These are phyloP conservation scores for Nothomitra cinnamomea DNA, from an alignment of 2,329 filamentous ascomycete species.

Conservation along the genomic window DNA sequence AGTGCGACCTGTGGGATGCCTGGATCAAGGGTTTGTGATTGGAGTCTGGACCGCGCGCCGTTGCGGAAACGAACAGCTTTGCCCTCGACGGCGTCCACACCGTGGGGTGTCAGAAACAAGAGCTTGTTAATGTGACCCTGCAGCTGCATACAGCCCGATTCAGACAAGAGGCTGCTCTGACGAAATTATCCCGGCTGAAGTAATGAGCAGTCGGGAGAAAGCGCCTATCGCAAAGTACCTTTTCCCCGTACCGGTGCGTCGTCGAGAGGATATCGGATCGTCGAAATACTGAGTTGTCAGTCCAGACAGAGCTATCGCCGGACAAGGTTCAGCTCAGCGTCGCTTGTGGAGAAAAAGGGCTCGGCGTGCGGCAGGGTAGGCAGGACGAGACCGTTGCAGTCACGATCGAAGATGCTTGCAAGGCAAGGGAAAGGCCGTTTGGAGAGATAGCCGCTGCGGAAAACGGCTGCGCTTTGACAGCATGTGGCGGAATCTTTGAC, in stretches of 20 bases:
- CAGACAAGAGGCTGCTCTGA: background rate
- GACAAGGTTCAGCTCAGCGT: too few relatives aligned
- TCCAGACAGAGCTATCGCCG: too few relatives aligned
- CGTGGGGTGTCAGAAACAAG: background rate
- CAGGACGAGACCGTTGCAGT: conserved; percentile 1
- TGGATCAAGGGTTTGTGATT: background rate
- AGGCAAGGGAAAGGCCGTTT: background rate
- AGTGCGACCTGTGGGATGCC: conserved; percentile 1
- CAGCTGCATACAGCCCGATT: background rate
- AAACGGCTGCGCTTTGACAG: background rate
- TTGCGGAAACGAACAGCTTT: background rate
- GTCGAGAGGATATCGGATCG: too few relatives aligned
- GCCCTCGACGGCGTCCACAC: background rate
- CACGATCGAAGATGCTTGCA: background rate
- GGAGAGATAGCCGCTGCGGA: background rate
- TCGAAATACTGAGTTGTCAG: too few relatives aligned
- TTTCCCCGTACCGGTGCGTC: too few relatives aligned
- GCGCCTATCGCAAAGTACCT: too few relatives aligned
- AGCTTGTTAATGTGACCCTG: background rate
- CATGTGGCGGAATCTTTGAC: background rate
- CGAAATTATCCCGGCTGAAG: background rate
- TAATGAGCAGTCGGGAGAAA: background rate
- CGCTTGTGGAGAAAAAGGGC: too few relatives aligned
- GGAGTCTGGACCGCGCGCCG: conserved; percentile 1
- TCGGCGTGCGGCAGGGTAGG: too few relatives aligned